Conservation (phyloP, 1,284 basidiomycete species). For the Tausonia pullulans region DNA sequence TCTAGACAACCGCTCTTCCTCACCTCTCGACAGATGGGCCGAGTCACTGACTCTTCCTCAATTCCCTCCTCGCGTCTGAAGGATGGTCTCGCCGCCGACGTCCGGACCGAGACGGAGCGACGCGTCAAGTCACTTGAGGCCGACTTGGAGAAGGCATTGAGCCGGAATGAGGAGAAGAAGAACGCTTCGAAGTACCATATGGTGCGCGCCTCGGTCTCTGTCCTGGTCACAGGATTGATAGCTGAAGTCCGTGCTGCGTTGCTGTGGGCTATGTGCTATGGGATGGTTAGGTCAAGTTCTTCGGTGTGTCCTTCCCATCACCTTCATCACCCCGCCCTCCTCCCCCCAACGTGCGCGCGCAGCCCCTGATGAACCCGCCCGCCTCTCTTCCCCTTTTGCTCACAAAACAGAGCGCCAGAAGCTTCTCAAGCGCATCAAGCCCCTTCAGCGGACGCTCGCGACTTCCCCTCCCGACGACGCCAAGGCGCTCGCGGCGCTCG, state of each 20-base stretch:
- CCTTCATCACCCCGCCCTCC: neutral
- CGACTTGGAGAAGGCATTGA: constrained; percentile 55
- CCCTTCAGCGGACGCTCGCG: constrained; percentile 45
- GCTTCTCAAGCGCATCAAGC: constrained; percentile 57
- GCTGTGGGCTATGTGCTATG: neutral
- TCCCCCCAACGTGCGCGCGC: no score
- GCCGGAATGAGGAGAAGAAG: constrained; percentile 52
- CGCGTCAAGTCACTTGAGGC: constrained; percentile 58
- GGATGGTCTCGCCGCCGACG: constrained; percentile 65
- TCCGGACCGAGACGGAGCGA: constrained; percentile 64
- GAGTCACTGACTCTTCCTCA: neutral
- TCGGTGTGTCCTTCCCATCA: constrained; percentile 46
- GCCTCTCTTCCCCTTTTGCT: neutral
- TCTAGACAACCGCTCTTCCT: neutral
- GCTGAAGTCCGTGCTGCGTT: neutral
- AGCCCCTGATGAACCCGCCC: no score
- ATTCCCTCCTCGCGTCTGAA: constrained; percentile 25
- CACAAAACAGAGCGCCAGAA: constrained; percentile 59
- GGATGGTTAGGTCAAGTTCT: constrained; percentile 55
- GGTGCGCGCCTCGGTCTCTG: constrained; percentile 24
- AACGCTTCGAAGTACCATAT: constrained; percentile 68
- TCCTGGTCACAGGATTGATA: neutral
- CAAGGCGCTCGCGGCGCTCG: constrained; percentile 37
- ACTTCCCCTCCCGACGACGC: constrained; percentile 30
- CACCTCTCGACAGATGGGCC: neutral